phyloP scores from a whole-genome alignment of 257 asterid species.

The Salvia splendens region DNA sequence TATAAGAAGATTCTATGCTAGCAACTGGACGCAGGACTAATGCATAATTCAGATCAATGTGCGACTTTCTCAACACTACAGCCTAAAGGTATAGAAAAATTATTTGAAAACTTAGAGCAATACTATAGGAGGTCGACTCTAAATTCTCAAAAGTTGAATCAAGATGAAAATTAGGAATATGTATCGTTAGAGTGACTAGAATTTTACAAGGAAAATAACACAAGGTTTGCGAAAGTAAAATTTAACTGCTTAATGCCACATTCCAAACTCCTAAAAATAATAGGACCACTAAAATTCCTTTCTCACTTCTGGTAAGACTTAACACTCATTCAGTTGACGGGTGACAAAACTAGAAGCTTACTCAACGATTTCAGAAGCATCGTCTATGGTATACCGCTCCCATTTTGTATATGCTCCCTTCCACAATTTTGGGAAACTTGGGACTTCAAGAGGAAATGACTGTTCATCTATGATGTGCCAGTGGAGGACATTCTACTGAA shows the following conservation, averaged over 20 bases:
- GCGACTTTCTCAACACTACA: slow-evolving; percentile 16
- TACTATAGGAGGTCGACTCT: slow-evolving; percentile 11
- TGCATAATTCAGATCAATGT: slow-evolving; percentile 12
- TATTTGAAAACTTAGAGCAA: slow-evolving; percentile 13
- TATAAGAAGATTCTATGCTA: slow-evolving; percentile 11
- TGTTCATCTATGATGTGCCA: slow-evolving; percentile 98
- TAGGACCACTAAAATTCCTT: background rate
- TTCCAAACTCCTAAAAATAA: background rate
- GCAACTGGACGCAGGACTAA: slow-evolving; percentile 13
- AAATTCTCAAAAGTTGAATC: background rate
- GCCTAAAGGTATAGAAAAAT: background rate
- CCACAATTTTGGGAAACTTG: slow-evolving; percentile 86
- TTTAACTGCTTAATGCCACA: slow-evolving; percentile 11
- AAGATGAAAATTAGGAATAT: background rate
- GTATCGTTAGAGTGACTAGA: slow-evolving; percentile 8
- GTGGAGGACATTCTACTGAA: slow-evolving; percentile 90
- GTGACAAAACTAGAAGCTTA: slow-evolving; percentile 40
- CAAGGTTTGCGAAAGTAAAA: slow-evolving; percentile 9
- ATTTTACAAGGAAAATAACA: slow-evolving; percentile 24
- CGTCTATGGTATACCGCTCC: slow-evolving; percentile 88
- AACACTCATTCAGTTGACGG: slow-evolving; percentile 16
- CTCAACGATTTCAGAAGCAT: slow-evolving; percentile 83
- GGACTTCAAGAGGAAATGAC: slow-evolving; percentile 95
- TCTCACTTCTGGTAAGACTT: slow-evolving; percentile 21
- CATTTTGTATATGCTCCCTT: slow-evolving; percentile 84